These are phyloP conservation scores for Leucaena leucocephala DNA, from an alignment of 306 rosid species.

Conservation along the genomic window DNA sequence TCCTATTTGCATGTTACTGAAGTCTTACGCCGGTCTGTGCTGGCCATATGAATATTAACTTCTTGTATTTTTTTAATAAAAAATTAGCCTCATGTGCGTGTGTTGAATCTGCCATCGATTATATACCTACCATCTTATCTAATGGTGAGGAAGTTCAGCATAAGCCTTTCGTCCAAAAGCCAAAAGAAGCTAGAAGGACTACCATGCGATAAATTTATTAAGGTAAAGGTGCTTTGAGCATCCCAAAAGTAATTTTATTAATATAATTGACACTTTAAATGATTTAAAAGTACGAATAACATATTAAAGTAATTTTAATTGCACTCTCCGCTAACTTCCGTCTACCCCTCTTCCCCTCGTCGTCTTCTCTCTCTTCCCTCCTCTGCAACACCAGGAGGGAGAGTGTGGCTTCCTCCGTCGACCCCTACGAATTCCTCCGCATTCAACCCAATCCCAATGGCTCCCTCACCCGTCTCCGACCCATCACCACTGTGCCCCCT, in stretches of 20 bases:
- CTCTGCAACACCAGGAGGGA: too few species aligned
- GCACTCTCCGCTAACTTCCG: too few species aligned
- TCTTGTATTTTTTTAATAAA: background rate
- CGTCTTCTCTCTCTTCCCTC: too few species aligned
- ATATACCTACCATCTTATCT: background rate
- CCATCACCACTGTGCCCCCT: slow-evolving; percentile 39
- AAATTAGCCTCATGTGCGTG: background rate
- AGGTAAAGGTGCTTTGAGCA: too few species aligned
- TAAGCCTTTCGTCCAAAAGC: background rate
- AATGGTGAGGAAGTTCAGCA: background rate
- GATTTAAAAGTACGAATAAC: too few species aligned
- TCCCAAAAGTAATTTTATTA: too few species aligned
- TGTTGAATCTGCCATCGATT: background rate
- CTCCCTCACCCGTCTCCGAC: slow-evolving; percentile 50
- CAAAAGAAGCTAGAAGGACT: background rate
- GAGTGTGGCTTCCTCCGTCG: slow-evolving; percentile 23
- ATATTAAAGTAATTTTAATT: too few species aligned
- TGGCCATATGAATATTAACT: background rate
- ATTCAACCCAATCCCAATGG: slow-evolving; percentile 65
- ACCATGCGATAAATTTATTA: too few species aligned
- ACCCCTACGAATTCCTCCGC: slow-evolving; percentile 52
- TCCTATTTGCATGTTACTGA: background rate
- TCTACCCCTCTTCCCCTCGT: too few species aligned
- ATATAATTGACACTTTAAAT: too few species aligned
- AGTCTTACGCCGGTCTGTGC: background rate